Conservation (phyloP, 345 rosid genomes). For the Citrus glauca region DNA sequence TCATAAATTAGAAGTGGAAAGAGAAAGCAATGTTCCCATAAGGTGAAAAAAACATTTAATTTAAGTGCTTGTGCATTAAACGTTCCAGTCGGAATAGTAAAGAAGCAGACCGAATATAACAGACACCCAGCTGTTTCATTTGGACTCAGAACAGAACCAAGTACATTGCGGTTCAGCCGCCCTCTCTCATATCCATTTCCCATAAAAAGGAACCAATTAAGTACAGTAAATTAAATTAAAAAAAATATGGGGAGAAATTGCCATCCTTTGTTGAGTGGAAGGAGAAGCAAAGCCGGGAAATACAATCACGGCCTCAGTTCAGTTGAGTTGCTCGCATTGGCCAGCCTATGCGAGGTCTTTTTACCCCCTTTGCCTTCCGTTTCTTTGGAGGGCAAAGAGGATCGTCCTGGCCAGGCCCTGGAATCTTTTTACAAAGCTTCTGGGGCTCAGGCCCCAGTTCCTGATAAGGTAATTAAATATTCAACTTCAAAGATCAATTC, state of each 20-base stretch:
- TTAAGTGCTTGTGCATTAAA: background rate
- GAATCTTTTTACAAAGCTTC: slow-evolving; percentile 46
- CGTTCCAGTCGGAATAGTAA: too few species aligned
- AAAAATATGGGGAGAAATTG: slow-evolving; percentile 15
- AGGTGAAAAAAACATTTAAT: background rate
- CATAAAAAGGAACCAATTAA: too few species aligned
- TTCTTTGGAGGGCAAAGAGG: slow-evolving; percentile 10
- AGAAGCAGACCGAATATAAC: too few species aligned
- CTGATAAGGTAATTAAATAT: slow-evolving; percentile 39
- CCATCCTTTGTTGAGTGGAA: slow-evolving; percentile 38
- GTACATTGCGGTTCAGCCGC: too few species aligned
- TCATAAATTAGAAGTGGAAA: background rate
- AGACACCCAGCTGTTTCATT: too few species aligned
- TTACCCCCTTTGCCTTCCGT: slow-evolving; percentile 43
- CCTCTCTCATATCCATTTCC: too few species aligned
- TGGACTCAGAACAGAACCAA: too few species aligned
- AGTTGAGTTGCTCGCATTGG: slow-evolving; percentile 47
- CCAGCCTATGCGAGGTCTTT: slow-evolving; percentile 48
- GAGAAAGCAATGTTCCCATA: background rate
- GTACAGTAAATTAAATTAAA: too few species aligned
- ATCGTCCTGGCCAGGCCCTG: slow-evolving; percentile 19
- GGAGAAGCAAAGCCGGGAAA: slow-evolving; percentile 6
- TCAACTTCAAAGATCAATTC: background rate
- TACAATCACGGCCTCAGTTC: slow-evolving; percentile 39
- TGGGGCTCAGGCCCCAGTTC: slow-evolving; percentile 32